These are phyloP conservation scores for Brettanomyces sp. DNA, from an alignment of 805 yeast genomes.

Conservation along the genomic window DNA sequence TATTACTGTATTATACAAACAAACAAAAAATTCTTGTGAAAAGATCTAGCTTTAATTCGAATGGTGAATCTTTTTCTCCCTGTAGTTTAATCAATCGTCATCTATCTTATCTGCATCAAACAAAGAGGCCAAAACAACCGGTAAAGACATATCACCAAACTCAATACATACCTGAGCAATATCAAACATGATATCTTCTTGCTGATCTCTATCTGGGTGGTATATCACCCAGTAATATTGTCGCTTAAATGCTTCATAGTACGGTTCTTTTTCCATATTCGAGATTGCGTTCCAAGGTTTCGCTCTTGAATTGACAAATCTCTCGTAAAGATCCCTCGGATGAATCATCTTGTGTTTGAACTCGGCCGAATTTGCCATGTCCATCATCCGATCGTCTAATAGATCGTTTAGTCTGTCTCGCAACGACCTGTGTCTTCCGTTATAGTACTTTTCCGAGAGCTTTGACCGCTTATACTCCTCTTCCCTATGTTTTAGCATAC, in stretches of 20 bases:
- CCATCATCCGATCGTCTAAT: slow-evolving; percentile 18
- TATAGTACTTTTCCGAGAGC: background rate
- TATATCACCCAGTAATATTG: slow-evolving; percentile 17
- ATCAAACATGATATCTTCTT: slow-evolving; percentile 2
- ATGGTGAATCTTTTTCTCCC: background rate
- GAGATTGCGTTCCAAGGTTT: slow-evolving; percentile 18
- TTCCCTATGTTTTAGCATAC: background rate
- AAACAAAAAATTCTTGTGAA: too few relatives aligned
- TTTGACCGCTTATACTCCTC: background rate
- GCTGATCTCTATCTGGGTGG: slow-evolving; percentile 4
- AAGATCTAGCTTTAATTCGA: too few relatives aligned
- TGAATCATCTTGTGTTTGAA: slow-evolving; percentile 17
- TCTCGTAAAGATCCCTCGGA: slow-evolving; percentile 19
- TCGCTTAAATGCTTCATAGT: slow-evolving; percentile 22
- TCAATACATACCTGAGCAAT: slow-evolving; percentile 1
- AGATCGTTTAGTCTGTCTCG: slow-evolving; percentile 19
- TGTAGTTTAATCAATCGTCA: background rate
- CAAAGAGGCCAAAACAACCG: slow-evolving; percentile 1
- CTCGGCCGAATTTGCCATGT: slow-evolving; percentile 20
- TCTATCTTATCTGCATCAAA: background rate
- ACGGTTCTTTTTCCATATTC: slow-evolving; percentile 14
- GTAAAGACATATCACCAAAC: slow-evolving; percentile 1
- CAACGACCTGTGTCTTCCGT: slow-evolving; percentile 8
- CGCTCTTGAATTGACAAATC: slow-evolving; percentile 13
- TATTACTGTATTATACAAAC: too few relatives aligned